phyloP scores from a whole-genome alignment of 225 moss, liverwort and hornwort species.

The Ulota crispa region DNA sequence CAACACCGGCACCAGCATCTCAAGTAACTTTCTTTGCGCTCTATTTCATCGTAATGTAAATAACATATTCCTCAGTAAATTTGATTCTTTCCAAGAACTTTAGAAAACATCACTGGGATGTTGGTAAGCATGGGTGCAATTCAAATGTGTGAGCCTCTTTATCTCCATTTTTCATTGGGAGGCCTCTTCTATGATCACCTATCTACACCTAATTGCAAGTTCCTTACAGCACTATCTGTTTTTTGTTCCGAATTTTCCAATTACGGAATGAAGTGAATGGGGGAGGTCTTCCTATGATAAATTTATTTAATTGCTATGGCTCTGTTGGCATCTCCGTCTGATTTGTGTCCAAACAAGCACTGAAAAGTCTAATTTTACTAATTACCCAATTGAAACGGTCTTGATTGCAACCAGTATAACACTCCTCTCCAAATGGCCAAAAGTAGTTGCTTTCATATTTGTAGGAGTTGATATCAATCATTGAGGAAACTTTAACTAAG shows the following conservation, averaged over 20 bases:
- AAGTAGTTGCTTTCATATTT: background rate
- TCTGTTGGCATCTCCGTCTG: background rate
- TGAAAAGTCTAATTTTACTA: background rate
- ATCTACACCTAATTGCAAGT: background rate
- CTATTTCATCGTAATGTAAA: background rate
- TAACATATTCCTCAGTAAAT: background rate
- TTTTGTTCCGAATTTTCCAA: background rate
- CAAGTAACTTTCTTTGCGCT: conserved; percentile 42
- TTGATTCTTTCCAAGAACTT: background rate
- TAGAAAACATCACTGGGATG: too few species aligned
- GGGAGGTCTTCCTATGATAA: background rate
- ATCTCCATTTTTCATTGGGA: background rate
- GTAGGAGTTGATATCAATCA: background rate
- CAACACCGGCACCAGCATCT: conserved; percentile 38
- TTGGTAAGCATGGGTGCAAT: background rate
- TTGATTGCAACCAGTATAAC: background rate
- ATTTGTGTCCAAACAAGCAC: background rate
- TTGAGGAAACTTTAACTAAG: background rate
- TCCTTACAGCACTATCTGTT: background rate
- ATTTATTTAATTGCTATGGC: background rate
- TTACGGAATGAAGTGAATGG: background rate
- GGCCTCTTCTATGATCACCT: background rate
- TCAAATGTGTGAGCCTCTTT: background rate
- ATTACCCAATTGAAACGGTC: background rate
- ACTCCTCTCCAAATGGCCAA: background rate